phyloP scores from a whole-genome alignment of 2,329 filamentous ascomycete species.

The Tympanopsis confertula region DNA sequence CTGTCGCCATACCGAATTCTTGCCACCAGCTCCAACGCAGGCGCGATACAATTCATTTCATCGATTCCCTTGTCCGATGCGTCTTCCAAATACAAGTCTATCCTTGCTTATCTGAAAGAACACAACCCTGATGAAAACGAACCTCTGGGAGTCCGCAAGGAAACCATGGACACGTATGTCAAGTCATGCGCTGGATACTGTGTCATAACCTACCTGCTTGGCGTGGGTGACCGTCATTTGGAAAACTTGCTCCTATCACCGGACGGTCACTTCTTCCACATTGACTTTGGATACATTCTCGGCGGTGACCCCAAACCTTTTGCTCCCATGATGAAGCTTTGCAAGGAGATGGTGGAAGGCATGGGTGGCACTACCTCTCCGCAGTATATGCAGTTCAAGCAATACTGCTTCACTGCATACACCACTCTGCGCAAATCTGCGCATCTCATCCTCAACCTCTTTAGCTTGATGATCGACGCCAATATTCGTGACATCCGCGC shows the following conservation, averaged over 20 bases:
- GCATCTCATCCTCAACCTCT: slow-evolving; percentile 86
- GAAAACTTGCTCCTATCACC: slow-evolving; percentile 89
- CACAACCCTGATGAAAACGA: slow-evolving; percentile 80
- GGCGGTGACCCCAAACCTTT: slow-evolving; percentile 96
- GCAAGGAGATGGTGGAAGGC: slow-evolving; percentile 95
- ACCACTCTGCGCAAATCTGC: slow-evolving; percentile 79
- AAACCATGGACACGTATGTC: slow-evolving; percentile 88
- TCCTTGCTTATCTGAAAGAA: slow-evolving; percentile 72
- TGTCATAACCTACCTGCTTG: slow-evolving; percentile 94
- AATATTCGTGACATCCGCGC: slow-evolving; percentile 92
- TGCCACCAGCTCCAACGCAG: slow-evolving; percentile 78
- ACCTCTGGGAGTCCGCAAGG: slow-evolving; percentile 76
- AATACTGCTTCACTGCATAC: slow-evolving; percentile 93
- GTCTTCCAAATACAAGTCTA: slow-evolving; percentile 66
- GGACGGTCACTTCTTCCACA: slow-evolving; percentile 92
- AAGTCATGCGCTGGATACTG: slow-evolving; percentile 96
- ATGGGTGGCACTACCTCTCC: slow-evolving; percentile 80
- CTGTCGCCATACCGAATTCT: slow-evolving; percentile 93
- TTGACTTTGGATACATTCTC: slow-evolving; percentile 95
- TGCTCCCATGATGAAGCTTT: slow-evolving; percentile 91
- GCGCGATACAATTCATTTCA: slow-evolving; percentile 85
- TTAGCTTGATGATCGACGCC: slow-evolving; percentile 92
- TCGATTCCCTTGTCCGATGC: slow-evolving; percentile 77
- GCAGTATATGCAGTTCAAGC: slow-evolving; percentile 80
- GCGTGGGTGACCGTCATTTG: slow-evolving; percentile 87